These are phyloP conservation scores for Rhynchospora pubera DNA, from an alignment of 176 grass and related monocot genomes.

Conservation along the genomic window DNA sequence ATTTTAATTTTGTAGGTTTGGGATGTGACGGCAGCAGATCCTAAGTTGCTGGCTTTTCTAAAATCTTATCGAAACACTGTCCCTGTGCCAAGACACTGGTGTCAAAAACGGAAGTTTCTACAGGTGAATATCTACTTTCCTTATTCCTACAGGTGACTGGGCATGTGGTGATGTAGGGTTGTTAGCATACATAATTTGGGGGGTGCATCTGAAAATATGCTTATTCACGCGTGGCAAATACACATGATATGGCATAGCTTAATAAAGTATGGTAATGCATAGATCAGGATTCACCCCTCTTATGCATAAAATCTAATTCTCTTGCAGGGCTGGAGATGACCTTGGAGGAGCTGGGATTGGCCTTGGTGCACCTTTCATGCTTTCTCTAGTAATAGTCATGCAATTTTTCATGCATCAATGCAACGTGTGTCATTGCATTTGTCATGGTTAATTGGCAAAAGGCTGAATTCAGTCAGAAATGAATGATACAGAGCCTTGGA, in stretches of 20 bases:
- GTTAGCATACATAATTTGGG: neutral
- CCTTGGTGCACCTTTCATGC: constrained; percentile 27
- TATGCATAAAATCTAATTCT: constrained; percentile 66
- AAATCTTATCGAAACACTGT: constrained; percentile 87
- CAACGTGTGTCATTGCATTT: neutral
- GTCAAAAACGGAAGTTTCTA: constrained; percentile 82
- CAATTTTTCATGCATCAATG: constrained; percentile 26
- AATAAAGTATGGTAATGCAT: constrained; percentile 10
- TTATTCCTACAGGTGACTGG: neutral
- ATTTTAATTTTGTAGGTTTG: constrained; percentile 45
- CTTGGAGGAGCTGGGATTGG: constrained; percentile 38
- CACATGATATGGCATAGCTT: neutral
- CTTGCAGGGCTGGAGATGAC: constrained; percentile 62
- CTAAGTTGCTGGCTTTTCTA: constrained; percentile 66
- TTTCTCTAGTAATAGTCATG: constrained; percentile 2
- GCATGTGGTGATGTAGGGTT: neutral
- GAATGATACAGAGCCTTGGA: neutral
- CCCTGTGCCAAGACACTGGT: constrained; percentile 88
- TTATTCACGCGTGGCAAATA: neutral
- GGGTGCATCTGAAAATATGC: constrained; percentile 14
- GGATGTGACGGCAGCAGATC: constrained; percentile 83
- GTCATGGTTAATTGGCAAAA: neutral
- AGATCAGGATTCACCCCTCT: constrained; percentile 63
- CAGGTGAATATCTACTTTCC: constrained; percentile 44
- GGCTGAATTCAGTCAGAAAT: neutral